phyloP scores from a whole-genome alignment of 2,329 filamentous ascomycete species.

The Colletotrichum tofieldiae region DNA sequence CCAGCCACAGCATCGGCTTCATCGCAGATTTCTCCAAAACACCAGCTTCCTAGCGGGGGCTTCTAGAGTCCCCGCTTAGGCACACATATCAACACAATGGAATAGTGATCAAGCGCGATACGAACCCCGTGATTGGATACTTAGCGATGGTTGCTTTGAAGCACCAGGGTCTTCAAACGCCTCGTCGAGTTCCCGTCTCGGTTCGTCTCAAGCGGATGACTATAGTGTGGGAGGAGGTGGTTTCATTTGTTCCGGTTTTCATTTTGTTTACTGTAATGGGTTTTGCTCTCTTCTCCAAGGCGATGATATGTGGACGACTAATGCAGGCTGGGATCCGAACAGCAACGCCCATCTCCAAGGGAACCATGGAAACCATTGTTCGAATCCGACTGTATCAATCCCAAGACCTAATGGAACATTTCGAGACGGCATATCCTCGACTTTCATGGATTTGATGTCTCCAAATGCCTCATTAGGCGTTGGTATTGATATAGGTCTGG shows the following conservation, averaged over 20 bases:
- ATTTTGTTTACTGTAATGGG: not conserved
- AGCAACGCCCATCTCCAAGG: not conserved
- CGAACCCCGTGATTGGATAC: not conserved
- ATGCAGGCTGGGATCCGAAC: not conserved
- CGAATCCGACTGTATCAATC: not conserved
- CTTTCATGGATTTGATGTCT: not conserved
- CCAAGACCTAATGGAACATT: not conserved
- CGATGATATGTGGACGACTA: not conserved
- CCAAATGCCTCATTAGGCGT: not conserved
- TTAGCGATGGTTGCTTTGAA: not conserved
- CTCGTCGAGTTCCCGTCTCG: not conserved
- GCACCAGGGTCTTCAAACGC: not conserved
- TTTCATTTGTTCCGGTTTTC: not conserved
- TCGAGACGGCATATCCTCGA: not conserved
- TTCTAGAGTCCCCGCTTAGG: not conserved
- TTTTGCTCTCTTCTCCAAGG: not conserved
- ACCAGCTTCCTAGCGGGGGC: not conserved
- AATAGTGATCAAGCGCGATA: slow-evolving; percentile 14
- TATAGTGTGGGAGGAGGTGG: not conserved
- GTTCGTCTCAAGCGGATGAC: not conserved
- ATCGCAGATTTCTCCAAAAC: not conserved
- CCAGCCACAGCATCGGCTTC: not conserved
- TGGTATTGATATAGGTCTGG: not conserved
- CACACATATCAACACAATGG: slow-evolving; percentile 1
- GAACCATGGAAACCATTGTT: not conserved